Conservation (phyloP, 1,284 basidiomycete species). For the Pseudozyma pruni region DNA sequence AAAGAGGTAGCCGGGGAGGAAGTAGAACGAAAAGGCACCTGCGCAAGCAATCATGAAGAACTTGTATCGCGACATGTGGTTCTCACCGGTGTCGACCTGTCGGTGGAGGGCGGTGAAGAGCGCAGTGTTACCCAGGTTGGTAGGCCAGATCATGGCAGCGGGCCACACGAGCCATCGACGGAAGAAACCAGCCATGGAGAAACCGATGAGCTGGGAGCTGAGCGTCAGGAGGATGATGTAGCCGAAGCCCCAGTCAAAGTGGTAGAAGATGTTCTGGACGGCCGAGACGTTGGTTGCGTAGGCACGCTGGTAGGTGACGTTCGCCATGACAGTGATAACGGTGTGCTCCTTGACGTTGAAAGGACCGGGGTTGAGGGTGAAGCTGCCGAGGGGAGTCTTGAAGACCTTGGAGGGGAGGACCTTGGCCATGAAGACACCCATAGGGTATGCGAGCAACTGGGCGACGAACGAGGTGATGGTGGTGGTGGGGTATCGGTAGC, state of each 20-base stretch:
- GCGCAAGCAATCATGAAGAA: slow-evolving; percentile 54
- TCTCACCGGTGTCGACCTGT: slow-evolving; percentile 38
- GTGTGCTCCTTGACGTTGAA: slow-evolving; percentile 65
- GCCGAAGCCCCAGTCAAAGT: slow-evolving; percentile 64
- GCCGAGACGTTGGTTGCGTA: slow-evolving; percentile 68
- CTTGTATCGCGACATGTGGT: slow-evolving; percentile 70
- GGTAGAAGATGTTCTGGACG: slow-evolving; percentile 47
- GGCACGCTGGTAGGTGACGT: slow-evolving; percentile 68
- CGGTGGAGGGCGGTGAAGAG: slow-evolving; percentile 60
- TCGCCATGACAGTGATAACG: slow-evolving; percentile 68
- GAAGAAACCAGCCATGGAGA: slow-evolving; percentile 59
- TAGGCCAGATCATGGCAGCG: slow-evolving; percentile 64
- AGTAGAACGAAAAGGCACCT: slow-evolving; percentile 55
- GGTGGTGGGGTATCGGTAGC: slow-evolving; percentile 59
- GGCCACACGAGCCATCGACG: slow-evolving; percentile 61
- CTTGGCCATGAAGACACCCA: slow-evolving; percentile 49
- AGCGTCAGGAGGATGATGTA: slow-evolving; percentile 69
- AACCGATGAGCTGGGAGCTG: slow-evolving; percentile 69
- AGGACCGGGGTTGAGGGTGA: slow-evolving; percentile 61
- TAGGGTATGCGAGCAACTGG: slow-evolving; percentile 55
- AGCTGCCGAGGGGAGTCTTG: slow-evolving; percentile 51
- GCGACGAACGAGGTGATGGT: slow-evolving; percentile 55
- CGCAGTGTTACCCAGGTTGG: slow-evolving; percentile 54
- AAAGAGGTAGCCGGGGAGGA: slow-evolving; percentile 62
- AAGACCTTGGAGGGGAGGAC: slow-evolving; percentile 51